phyloP scores from a whole-genome alignment of 345 rosid genomes.

The Arabis alpina region DNA sequence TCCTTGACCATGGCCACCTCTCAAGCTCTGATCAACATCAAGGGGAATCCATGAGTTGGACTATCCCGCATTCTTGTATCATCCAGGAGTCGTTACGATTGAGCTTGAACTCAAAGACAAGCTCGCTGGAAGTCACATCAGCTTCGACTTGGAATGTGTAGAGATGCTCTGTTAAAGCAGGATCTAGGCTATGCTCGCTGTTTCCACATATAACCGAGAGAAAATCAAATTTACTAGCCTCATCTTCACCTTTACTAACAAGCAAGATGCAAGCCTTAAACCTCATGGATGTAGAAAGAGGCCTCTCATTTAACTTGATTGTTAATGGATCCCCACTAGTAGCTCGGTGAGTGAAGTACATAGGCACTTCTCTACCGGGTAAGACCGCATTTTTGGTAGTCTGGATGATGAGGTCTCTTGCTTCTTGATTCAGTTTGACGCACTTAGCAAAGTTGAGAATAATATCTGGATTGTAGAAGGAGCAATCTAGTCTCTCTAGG shows the following conservation, averaged over 20 bases:
- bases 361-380: neutral
- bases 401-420: neutral
- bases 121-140: neutral
- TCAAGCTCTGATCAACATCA: no score
- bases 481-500: neutral
- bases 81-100: no score
- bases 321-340: no score
- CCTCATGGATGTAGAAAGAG: neutral
- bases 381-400: neutral
- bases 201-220: neutral
- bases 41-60: no score
- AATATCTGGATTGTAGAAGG: neutral
- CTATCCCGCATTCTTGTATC: no score
- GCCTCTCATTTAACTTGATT: no score
- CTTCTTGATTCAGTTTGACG: constrained; percentile 13
- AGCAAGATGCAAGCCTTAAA: neutral
- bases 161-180: constrained; percentile 10
- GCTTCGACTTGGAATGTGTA: neutral
- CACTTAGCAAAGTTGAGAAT: neutral
- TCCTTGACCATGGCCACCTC: no score
- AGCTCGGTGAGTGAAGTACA: neutral
- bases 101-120: no score
- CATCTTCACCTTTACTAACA: neutral
- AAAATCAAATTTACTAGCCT: no score
- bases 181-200: neutral